phyloP scores from a whole-genome alignment of 176 grass and related monocot species.

The Metroxylon sagu region DNA sequence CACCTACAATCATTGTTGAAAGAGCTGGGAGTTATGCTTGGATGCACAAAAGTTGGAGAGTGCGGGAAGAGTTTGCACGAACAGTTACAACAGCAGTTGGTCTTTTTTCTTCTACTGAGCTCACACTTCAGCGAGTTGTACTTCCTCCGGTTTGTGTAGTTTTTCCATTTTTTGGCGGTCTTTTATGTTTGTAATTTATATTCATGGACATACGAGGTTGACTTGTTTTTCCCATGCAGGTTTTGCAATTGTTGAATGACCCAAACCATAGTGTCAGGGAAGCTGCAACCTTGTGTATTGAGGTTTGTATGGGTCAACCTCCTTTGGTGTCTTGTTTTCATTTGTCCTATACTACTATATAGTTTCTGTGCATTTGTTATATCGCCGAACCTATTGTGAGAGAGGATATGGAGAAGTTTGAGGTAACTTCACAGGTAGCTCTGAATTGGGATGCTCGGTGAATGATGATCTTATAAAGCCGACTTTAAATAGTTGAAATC shows the following conservation, averaged over 20 bases:
- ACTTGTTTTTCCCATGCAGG: slow-evolving; percentile 24
- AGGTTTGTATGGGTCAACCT: slow-evolving; percentile 27
- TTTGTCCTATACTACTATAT: too few relatives aligned
- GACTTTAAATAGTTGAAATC: too few relatives aligned
- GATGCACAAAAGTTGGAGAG: slow-evolving; percentile 86
- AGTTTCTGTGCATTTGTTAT: too few relatives aligned
- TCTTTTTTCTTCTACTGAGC: slow-evolving; percentile 81
- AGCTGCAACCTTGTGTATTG: slow-evolving; percentile 72
- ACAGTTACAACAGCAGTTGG: slow-evolving; percentile 65
- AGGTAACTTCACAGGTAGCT: too few relatives aligned
- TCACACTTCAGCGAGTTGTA: slow-evolving; percentile 62
- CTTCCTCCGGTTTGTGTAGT: slow-evolving; percentile 56
- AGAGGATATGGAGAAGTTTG: too few relatives aligned
- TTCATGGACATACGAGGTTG: not conserved
- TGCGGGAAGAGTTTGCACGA: slow-evolving; percentile 74
- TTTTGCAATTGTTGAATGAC: slow-evolving; percentile 82
- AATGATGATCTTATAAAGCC: too few relatives aligned
- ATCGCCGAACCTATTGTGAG: too few relatives aligned
- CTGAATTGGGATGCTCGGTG: too few relatives aligned
- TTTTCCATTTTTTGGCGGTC: not conserved
- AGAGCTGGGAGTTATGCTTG: slow-evolving; percentile 91
- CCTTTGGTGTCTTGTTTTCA: too few relatives aligned
- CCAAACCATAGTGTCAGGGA: slow-evolving; percentile 84
- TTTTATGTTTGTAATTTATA: not conserved
- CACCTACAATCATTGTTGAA: slow-evolving; percentile 85